Evolutionary conservation across 2,329 filamentous ascomycete genomes (phyloP), one percentile per base, ranked within the genome.

Genomic region (Penicillium capsulatum): DNA sequence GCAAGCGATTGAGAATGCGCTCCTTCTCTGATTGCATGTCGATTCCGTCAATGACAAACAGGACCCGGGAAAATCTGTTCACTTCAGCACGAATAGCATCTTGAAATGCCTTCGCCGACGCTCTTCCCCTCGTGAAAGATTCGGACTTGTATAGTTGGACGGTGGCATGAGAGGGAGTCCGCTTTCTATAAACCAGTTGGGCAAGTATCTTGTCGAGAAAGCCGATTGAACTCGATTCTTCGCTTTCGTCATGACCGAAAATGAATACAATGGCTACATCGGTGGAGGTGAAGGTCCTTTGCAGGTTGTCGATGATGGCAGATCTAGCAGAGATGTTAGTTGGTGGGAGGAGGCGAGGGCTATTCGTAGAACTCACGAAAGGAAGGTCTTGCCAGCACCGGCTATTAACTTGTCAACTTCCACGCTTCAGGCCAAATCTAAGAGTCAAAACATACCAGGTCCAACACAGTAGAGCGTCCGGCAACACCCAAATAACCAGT

Each of bases 1-100:
- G 56, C 13, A 63, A 48, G 1, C 59, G 53, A 15, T 26, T 39
- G 4, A 63, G 28, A 3, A 62, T 47, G 2, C 59, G 50, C 1
- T 62, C 60, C n/a, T 57, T 60, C 1, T 62, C 60, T 1, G 50
- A 38, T 3, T 51, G 19, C 19, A 53, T 47, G 26, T 63, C 60
- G 0, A 63, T 29, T 9, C 60, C 60, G 36, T 63, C 60, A 6
- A 62, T 48, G 0, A 63, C 26, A 4, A 63, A 44, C 7, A 60
- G 45, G 0, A 61, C 58, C 14, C 53, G 53, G 0, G 59, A 57
- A 10, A 61, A 63, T 0, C 48, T 42, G 31, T 60, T 58, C 9
- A 61, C 44, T 28, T 62, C 60, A 0, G 60, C 53, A 0, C 58
- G 53, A 13, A 63, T 61, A 0, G 60, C 59, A 41, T 60, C 50